Evolutionary conservation across 768 basidiomycete genomes (phyloP), one percentile per base, ranked within the genome.

Genomic region (Lepiota venenata): DNA sequence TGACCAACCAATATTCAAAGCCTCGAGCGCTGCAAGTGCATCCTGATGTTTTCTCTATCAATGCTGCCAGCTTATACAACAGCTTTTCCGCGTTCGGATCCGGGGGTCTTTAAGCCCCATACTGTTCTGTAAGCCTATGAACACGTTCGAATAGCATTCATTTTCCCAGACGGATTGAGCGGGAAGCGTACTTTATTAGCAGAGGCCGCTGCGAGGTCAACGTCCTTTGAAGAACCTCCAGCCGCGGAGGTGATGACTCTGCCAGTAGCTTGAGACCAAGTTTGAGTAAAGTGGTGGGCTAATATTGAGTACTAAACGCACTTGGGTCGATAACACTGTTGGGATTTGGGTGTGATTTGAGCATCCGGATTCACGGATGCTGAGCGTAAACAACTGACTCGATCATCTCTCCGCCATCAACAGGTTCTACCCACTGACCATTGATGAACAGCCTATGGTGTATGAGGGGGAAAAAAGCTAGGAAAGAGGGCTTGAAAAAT

Each of bases 11-110:
- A 84, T 84, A 64, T 93, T 82, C 58, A 89, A 69, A 12, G 84
- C 71, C 69, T 93, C 91, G 27, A 93, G 67, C 0, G 88, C 88
- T 1, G 87, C 80, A 52, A 93, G 73, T 50, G 82, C 80, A 29
- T 88, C 84, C 1, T 65, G 63, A 69, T 91, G 66, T 37, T 71
- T n/a, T 57, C 61, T 88, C 84, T 62, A 94, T 75, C 55, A 87
- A 67, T 22, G 79, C 71, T 0, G 84, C 84, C 44, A 94, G 77
- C 60, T 84, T 85, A 61, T 67, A 66, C 25, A 94, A 67, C n/a
- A 89, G 72, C n/a, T 50, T 70, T 68, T 40, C 80, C 76, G 22
- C 89, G 82, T 54, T 73, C 60, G 7, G 63, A 10, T 12, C 84
- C 87, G 8, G 83, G 69, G 20, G 68, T 63, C 56, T 85, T 82